phyloP scores from a whole-genome alignment of 2,329 filamentous ascomycete species.

The Huntiella bhutanensis region DNA sequence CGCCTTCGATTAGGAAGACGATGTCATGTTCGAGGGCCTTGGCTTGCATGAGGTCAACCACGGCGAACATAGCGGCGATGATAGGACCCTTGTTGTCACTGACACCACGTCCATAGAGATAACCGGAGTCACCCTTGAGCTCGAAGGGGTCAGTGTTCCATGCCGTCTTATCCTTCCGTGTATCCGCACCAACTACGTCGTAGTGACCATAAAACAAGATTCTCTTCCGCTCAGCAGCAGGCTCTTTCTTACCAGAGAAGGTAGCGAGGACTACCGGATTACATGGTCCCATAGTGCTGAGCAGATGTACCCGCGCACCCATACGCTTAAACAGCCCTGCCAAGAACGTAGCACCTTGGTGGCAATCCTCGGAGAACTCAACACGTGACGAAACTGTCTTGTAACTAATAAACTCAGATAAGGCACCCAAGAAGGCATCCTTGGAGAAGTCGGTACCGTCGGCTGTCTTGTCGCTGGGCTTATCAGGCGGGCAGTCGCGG shows the following conservation, averaged over 20 bases:
- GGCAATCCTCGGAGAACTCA: conserved; percentile 78
- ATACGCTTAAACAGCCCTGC: conserved; percentile 82
- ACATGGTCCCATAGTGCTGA: conserved; percentile 60
- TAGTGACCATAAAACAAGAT: conserved; percentile 97
- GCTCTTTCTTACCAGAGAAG: conserved; percentile 58
- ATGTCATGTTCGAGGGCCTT: conserved; percentile 74
- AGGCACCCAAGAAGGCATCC: conserved; percentile 45
- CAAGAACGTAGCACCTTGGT: conserved; percentile 77
- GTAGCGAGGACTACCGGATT: conserved; percentile 90
- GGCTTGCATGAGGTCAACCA: conserved; percentile 72
- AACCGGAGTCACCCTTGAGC: conserved; percentile 78
- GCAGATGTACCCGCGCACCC: conserved; percentile 72
- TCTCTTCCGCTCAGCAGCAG: conserved; percentile 52
- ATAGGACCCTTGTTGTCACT: conserved; percentile 97
- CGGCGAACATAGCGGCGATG: conserved; percentile 81
- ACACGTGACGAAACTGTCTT: conserved; percentile 78
- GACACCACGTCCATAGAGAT: conserved; percentile 85
- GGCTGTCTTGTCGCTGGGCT: conserved; percentile 21
- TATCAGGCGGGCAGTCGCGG: conserved; percentile 22
- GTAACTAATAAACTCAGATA: conserved; percentile 76
- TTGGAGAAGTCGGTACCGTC: conserved; percentile 7
- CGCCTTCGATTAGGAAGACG: conserved; percentile 85
- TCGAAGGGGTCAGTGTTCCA: conserved; percentile 82
- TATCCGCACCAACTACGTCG: conserved; percentile 83
- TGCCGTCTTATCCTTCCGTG: conserved; percentile 44